These are phyloP conservation scores for Coemansia aciculifera DNA, from an alignment of 192 early-diverging fungal genomes.

Conservation along the genomic window DNA sequence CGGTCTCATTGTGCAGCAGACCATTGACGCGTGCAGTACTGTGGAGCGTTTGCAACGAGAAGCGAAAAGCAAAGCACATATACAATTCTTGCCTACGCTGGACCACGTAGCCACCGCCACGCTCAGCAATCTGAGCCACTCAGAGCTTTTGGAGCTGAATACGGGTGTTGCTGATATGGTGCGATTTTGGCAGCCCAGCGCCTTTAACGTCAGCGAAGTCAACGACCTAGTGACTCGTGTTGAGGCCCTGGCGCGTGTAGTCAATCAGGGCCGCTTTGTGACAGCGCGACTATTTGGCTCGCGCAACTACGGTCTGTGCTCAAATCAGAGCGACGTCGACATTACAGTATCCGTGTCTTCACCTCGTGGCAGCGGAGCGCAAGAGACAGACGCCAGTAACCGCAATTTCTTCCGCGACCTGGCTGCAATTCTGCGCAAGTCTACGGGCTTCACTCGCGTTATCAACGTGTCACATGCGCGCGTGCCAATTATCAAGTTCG, in stretches of 20 bases:
- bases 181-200: slow-evolving; percentile 5
- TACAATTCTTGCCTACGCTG: neutral
- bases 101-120: neutral
- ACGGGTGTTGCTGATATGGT: neutral
- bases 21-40: neutral
- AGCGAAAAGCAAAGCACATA: neutral
- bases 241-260: neutral
- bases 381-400: neutral
- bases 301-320: slow-evolving; percentile 24
- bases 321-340: slow-evolving; percentile 28
- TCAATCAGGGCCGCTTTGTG: neutral
- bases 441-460: slow-evolving; percentile 3
- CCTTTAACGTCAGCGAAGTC: neutral
- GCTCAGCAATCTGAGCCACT: neutral
- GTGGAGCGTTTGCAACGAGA: neutral
- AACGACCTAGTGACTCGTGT: neutral
- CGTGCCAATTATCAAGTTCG: slow-evolving; percentile 48
- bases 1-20: neutral
- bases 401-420: neutral
- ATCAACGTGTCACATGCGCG: slow-evolving; percentile 21
- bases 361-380: neutral
- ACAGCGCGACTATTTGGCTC: slow-evolving; percentile 24
- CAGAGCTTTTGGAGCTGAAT: neutral
- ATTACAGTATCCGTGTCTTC: neutral
- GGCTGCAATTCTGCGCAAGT: neutral